Evolutionary conservation across 1,139 yeast genomes (phyloP), one percentile per base, ranked within the genome.

Genomic region (Citeromyces siamensis): DNA sequence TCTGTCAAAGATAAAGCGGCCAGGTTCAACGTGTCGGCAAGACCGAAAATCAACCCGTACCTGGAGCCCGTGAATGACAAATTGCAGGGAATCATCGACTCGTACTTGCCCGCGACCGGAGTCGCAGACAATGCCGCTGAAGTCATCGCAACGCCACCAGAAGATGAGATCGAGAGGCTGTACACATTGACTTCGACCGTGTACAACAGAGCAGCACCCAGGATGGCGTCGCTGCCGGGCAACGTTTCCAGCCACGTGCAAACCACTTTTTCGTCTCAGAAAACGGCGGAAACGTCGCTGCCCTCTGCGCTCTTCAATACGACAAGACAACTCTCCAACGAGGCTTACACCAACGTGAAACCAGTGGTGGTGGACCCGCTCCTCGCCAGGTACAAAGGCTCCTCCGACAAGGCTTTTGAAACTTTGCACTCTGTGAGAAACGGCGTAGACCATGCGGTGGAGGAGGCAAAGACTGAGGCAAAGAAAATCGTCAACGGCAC

Each of bases 311-410:
- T 41, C 14, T 32, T 27, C 7, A 36, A 36, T 27, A 41, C 44
- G 10, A 36, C 44, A 10, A 35, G 39, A 31, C 40, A 41, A 23
- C 35, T 41, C 20, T 41, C 44, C 16, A 34, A 37, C 5, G 44
- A 41, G 36, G 42, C 42, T 6, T 22, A 36, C 20, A 36, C 36
- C 26, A 26, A 38, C 20, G 32, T 41, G 19, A 41, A 35, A 32
- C 43, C 43, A 33, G 36, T 36, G 12, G 40, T 40, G 16, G 31
- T 26, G 8, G 39, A 40, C 7, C 42, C 44, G 28, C 22, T 41
- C 10, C 28, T 40, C 14, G 22, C 43, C 23, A 14, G 31, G 8
- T 26, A 26, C 17, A 26, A 26, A n/a, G 31, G 31, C 31, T 26
- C 31, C 17, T 5, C 31, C 4, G 32, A 13, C 8, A 26, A 35